Conservation (phyloP, 768 basidiomycete genomes). For the Mycena latifolia region DNA sequence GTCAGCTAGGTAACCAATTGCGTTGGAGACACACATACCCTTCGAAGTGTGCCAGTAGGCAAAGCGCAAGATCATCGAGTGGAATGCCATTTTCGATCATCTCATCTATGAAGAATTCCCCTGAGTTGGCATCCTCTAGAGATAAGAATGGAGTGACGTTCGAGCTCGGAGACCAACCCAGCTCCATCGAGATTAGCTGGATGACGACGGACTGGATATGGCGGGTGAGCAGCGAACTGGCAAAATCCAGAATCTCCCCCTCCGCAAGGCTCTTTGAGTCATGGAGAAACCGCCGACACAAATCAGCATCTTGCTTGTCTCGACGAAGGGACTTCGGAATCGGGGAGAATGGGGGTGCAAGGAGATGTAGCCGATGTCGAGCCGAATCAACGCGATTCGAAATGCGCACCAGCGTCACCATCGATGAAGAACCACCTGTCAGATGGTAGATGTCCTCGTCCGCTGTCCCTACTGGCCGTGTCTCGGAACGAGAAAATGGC, state of each 20-base stretch:
- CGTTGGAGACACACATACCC: conserved; percentile 9
- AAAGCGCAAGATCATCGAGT: neutral
- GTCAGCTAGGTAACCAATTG: conserved; percentile 1
- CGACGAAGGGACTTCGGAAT: neutral
- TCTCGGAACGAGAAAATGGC: conserved; percentile 1
- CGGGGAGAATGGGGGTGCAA: neutral
- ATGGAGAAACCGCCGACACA: neutral
- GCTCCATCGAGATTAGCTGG: neutral
- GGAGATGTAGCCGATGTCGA: neutral
- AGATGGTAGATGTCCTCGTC: neutral
- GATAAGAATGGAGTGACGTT: neutral
- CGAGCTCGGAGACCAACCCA: neutral
- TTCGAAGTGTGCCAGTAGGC: neutral
- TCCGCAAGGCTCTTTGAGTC: neutral
- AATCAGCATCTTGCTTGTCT: neutral
- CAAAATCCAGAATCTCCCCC: neutral
- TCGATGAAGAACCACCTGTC: conserved; percentile 4
- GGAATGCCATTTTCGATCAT: neutral
- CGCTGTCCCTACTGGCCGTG: neutral
- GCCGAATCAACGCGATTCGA: too few relatives aligned
- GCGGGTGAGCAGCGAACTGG: neutral
- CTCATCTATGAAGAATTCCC: neutral
- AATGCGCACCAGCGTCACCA: too few relatives aligned
- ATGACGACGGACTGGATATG: neutral
- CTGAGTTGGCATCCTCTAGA: neutral